Percentiles rank a stretch among this genome's conserved stretches.
These are phyloP conservation scores for Phytopythium cucurbitacearum DNA, from an alignment of 352 stramenopile species.

Conservation along the genomic window DNA sequence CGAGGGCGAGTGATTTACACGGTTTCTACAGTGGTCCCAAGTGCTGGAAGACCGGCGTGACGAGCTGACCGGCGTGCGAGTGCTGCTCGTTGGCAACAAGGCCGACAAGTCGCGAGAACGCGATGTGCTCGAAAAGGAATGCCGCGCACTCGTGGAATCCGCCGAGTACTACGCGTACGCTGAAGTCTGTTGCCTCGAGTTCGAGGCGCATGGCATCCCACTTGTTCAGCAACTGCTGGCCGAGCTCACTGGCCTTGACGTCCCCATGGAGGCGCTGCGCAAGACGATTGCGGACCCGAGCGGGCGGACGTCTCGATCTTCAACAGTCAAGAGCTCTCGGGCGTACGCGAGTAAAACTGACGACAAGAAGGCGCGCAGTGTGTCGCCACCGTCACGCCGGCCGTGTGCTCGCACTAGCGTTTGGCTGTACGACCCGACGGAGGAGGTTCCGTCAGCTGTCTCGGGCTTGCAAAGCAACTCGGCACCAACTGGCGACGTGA, in stretches of 20 bases:
- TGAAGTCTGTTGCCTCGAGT: conserved; percentile 35
- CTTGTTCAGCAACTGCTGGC: conserved; percentile 15
- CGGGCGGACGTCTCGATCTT: not conserved
- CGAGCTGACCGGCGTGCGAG: conserved; percentile 8
- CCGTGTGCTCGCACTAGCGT: conserved; percentile 35
- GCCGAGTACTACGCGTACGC: conserved; percentile 55
- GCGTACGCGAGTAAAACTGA: conserved; percentile 3
- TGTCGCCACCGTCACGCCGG: not conserved
- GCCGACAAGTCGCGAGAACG: conserved; percentile 32
- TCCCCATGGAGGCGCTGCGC: conserved; percentile 6
- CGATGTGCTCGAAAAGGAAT: conserved; percentile 30
- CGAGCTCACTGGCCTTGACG: conserved; percentile 15
- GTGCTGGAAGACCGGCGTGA: conserved; percentile 10
- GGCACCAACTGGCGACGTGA: conserved; percentile 33
- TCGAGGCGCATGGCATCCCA: conserved; percentile 15
- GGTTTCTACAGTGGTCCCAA: conserved; percentile 24
- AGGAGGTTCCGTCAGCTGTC: conserved; percentile 22
- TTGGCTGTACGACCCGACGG: conserved; percentile 65
- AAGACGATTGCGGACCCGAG: conserved; percentile 2
- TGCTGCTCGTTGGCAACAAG: conserved; percentile 55
- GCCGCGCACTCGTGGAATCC: conserved; percentile 31
- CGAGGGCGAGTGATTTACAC: not conserved
- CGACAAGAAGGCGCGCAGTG: conserved; percentile 9
- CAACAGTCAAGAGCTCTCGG: not conserved
- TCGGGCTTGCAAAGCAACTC: conserved; percentile 1